These are phyloP conservation scores for Tuctoria greenei DNA, from an alignment of 176 grass and related monocot species.

Conservation along the genomic window DNA sequence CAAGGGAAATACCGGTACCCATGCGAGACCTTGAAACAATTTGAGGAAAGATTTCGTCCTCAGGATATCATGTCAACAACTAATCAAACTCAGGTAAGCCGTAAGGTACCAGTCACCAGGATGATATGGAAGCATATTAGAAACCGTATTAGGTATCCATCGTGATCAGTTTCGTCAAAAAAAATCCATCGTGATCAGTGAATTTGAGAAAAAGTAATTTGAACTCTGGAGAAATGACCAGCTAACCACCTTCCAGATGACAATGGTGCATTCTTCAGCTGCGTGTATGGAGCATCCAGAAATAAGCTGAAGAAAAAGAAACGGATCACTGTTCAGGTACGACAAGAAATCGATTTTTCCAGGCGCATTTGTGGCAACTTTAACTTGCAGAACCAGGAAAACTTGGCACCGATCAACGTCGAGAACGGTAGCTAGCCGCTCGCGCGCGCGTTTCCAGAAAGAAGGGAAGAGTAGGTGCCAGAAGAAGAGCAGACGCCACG, in stretches of 20 bases:
- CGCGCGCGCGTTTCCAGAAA: background rate
- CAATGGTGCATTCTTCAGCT: background rate
- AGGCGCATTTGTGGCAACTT: background rate
- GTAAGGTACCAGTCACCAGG: background rate
- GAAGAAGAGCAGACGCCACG: background rate
- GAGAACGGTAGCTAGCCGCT: slow-evolving; percentile 14
- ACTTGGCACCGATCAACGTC: background rate
- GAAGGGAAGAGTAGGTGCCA: slow-evolving; percentile 10
- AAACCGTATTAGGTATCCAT: background rate
- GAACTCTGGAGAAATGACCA: background rate
- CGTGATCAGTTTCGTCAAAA: background rate
- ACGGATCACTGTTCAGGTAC: background rate
- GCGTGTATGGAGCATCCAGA: background rate
- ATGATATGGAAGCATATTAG: background rate
- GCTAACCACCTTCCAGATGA: background rate
- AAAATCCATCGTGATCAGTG: background rate
- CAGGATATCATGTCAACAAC: slow-evolving; percentile 19
- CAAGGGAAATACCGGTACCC: background rate
- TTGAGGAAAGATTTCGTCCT: background rate
- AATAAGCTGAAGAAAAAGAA: slow-evolving; percentile 8
- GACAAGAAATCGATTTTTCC: slow-evolving; percentile 15
- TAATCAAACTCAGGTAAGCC: background rate
- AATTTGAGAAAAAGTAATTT: background rate
- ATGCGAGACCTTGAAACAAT: background rate
- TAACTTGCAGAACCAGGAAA: background rate